Conservation (phyloP, 2,329 filamentous ascomycete species). For the Alternaria consortialis region DNA sequence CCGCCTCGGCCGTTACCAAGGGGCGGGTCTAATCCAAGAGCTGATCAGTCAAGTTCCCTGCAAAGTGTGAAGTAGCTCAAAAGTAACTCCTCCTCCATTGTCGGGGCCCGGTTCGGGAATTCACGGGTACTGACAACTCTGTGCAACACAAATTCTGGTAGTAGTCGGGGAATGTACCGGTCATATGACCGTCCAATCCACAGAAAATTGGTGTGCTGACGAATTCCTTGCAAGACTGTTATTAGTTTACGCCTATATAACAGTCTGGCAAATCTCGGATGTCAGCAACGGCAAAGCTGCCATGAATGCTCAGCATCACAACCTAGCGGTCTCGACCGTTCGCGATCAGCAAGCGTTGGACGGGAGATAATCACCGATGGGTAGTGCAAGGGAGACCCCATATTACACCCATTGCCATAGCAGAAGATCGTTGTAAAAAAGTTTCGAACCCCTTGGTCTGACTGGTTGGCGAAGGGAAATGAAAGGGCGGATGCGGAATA, state of each 20-base stretch:
- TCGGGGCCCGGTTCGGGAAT: not conserved
- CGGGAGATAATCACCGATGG: slow-evolving; percentile 11
- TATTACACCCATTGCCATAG: not conserved
- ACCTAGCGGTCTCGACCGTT: slow-evolving; percentile 13
- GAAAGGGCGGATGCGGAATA: slow-evolving; percentile 15
- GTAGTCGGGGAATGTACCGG: not conserved
- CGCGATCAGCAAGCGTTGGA: slow-evolving; percentile 8
- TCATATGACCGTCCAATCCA: not conserved
- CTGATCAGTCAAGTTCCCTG: not conserved
- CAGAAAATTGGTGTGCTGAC: not conserved
- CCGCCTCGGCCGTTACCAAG: not conserved
- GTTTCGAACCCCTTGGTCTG: not conserved
- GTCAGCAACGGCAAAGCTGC: slow-evolving; percentile 6
- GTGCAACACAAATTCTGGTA: not conserved
- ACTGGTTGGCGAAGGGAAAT: slow-evolving; percentile 15
- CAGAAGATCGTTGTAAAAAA: not conserved
- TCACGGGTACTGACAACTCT: not conserved
- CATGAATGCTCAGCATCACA: not conserved
- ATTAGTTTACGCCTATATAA: not conserved
- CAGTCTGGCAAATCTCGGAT: slow-evolving; percentile 1
- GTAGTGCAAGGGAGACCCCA: slow-evolving; percentile 7
- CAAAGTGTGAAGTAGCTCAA: not conserved
- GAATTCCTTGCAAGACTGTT: not conserved
- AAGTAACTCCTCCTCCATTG: not conserved
- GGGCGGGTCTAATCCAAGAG: not conserved